Evolutionary conservation across 768 basidiomycete genomes (phyloP).

Genomic region (Hypholoma sublateritium): DNA sequence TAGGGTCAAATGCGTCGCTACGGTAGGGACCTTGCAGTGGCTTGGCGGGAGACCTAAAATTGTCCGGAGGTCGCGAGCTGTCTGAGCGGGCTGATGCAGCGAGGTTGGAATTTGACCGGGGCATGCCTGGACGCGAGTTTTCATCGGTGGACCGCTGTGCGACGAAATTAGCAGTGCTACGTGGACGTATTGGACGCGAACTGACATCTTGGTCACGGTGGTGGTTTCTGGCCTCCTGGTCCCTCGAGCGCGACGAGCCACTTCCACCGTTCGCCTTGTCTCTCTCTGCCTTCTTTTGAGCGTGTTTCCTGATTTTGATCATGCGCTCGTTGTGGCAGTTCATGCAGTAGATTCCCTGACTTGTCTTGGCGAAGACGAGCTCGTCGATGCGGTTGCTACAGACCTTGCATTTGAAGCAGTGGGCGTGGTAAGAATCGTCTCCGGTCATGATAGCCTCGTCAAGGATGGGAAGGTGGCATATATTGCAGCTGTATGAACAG

Average conservation of each 20-base stretch:
- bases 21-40: constrained; percentile 30
- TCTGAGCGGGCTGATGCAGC: constrained; percentile 16
- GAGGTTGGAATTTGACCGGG: constrained; percentile 8
- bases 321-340: constrained; percentile 97
- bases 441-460: constrained; percentile 99
- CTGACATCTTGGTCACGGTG: constrained; percentile 44
- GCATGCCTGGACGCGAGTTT: constrained; percentile 8
- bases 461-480: constrained; percentile 91
- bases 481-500: constrained; percentile 94
- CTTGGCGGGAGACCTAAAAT: constrained; percentile 27
- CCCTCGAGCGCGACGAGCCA: constrained; percentile 41
- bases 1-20: constrained; percentile 36
- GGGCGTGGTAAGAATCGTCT: constrained; percentile 97
- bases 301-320: constrained; percentile 86
- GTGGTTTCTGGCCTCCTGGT: constrained; percentile 35
- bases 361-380: constrained; percentile 97
- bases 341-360: constrained; percentile 99
- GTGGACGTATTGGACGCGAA: constrained; percentile 10
- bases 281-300: constrained; percentile 81
- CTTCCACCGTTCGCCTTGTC: constrained; percentile 48
- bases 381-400: constrained; percentile 96
- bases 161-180: background rate
- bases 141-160: constrained; percentile 10
- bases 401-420: constrained; percentile 97
- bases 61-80: constrained; percentile 21